These are phyloP conservation scores for Bacidia rubella DNA, from an alignment of 495 filamentous ascomycete species.

Conservation along the genomic window DNA sequence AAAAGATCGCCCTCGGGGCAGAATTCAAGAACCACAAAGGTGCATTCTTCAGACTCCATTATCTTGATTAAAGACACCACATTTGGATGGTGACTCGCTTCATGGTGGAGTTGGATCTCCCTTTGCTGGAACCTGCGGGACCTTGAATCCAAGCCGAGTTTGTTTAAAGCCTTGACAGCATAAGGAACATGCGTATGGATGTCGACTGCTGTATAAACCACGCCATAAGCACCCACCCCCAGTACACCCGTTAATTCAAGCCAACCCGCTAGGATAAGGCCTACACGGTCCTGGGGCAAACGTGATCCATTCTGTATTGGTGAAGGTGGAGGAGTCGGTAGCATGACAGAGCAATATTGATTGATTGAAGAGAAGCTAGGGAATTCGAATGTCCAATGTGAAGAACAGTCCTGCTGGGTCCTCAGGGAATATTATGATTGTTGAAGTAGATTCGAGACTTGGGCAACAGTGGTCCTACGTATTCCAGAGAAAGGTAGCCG, in stretches of 20 bases:
- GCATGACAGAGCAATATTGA: constrained; percentile 14
- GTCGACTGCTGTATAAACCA: constrained; percentile 90
- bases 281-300: constrained; percentile 74
- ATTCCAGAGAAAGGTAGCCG: not conserved
- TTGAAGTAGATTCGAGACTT: not conserved
- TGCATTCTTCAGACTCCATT: constrained; percentile 83
- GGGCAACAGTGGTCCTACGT: not conserved
- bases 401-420: not conserved
- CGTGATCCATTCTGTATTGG: constrained; percentile 38
- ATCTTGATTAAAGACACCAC: constrained; percentile 92
- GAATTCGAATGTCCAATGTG: not conserved
- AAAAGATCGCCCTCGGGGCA: constrained; percentile 97
- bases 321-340: constrained; percentile 49
- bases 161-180: constrained; percentile 95
- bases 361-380: not conserved
- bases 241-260: constrained; percentile 75
- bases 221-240: constrained; percentile 89
- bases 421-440: not conserved
- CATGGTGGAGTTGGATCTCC: constrained; percentile 84
- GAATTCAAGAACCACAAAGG: constrained; percentile 92
- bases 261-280: constrained; percentile 67
- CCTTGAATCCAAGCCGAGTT: constrained; percentile 72
- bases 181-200: constrained; percentile 68
- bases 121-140: constrained; percentile 83
- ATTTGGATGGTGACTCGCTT: constrained; percentile 77